Conservation (phyloP, 352 stramenopile species). For the Globisporangium mamillatum region DNA sequence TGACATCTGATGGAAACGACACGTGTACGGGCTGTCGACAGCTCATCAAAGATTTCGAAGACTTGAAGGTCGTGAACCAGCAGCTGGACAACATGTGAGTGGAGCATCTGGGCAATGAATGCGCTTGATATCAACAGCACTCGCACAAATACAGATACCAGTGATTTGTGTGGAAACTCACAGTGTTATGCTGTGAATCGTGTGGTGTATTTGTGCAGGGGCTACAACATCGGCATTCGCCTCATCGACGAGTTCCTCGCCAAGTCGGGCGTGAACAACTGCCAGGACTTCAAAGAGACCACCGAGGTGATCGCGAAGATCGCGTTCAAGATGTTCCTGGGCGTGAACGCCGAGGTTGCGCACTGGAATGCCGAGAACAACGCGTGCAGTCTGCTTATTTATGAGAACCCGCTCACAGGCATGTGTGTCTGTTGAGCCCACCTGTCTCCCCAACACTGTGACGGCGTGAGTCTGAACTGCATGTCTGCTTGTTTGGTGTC, state of each 20-base stretch:
- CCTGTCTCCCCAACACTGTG: too few relatives aligned
- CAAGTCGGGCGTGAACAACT: conserved; percentile 88
- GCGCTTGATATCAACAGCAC: too few relatives aligned
- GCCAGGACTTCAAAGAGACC: conserved; percentile 92
- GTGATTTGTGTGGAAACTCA: too few relatives aligned
- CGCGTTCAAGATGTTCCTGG: conserved; percentile 98
- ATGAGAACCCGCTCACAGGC: conserved; percentile 95
- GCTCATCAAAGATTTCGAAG: conserved; percentile 96
- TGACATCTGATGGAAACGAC: background rate
- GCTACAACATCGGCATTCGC: conserved; percentile 96
- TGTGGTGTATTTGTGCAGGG: conserved; percentile 36
- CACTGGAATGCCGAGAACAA: conserved; percentile 88
- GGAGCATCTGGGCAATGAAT: background rate
- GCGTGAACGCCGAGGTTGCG: conserved; percentile 90
- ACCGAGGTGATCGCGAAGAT: conserved; percentile 95
- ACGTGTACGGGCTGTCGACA: conserved; percentile 15
- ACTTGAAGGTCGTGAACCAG: conserved; percentile 93
- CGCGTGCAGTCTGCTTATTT: conserved; percentile 92
- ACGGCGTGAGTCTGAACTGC: background rate
- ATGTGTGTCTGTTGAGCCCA: background rate
- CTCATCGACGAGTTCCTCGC: conserved; percentile 98
- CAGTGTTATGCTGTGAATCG: too few relatives aligned
- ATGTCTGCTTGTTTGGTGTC: conserved; percentile 4
- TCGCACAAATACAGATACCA: too few relatives aligned
- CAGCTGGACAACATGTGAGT: conserved; percentile 94